Evolutionary conservation across 2,329 filamentous ascomycete species (phyloP).

Genomic region (Colletotrichum sp.): DNA sequence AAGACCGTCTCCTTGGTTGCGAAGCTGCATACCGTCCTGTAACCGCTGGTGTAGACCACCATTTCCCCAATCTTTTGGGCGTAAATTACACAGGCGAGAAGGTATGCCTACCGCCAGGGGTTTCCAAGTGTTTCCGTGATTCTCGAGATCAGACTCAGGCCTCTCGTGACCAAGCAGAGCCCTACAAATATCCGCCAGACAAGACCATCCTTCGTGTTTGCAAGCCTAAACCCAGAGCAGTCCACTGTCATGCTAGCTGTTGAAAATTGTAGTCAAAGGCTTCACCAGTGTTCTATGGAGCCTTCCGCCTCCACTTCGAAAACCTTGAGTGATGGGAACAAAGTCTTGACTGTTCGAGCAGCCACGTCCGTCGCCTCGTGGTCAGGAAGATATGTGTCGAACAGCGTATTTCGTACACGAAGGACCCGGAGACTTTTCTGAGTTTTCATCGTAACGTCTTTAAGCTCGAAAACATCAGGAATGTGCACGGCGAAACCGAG

Average conservation of each 20-base stretch:
- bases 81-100: neutral
- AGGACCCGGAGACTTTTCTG: neutral
- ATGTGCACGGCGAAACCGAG: neutral
- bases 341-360: neutral
- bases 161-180: neutral
- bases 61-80: neutral
- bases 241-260: neutral
- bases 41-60: neutral
- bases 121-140: neutral
- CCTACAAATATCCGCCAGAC: neutral
- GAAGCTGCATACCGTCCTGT: neutral
- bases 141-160: neutral
- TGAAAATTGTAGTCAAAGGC: neutral
- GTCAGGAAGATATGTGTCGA: neutral
- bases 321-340: neutral
- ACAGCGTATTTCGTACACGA: neutral
- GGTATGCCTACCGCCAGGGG: neutral
- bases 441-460: neutral
- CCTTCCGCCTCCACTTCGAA: neutral
- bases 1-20: neutral
- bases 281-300: neutral
- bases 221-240: neutral
- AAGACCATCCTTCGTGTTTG: neutral
- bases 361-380: neutral
- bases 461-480: neutral